Conservation (phyloP, 768 basidiomycete genomes). For the Leucocoprinus birnbaumii region DNA sequence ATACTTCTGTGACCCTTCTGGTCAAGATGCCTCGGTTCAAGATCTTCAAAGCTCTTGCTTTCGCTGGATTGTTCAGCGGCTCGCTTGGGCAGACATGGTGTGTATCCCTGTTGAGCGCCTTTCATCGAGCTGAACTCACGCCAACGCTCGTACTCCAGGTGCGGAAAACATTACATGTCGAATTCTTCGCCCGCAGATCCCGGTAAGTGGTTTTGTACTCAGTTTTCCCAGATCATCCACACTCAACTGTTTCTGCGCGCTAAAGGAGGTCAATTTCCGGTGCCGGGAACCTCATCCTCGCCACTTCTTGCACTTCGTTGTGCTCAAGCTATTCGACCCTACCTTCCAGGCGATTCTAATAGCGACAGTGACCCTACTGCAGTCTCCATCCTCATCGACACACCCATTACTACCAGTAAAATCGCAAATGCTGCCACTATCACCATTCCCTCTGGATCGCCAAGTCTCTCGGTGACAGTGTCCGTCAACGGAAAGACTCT, state of each 20-base stretch:
- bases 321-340: slow-evolving; percentile 56
- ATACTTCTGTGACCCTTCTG: neutral
- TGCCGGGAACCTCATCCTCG: slow-evolving; percentile 8
- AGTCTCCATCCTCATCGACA: slow-evolving; percentile 48
- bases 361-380: slow-evolving; percentile 21
- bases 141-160: too few species aligned
- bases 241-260: slow-evolving; percentile 21
- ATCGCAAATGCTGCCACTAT: slow-evolving; percentile 48
- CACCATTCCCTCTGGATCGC: slow-evolving; percentile 21
- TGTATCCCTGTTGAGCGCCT: neutral
- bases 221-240: neutral
- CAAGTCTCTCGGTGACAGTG: slow-evolving; percentile 39
- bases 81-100: slow-evolving; percentile 10
- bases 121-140: too few species aligned
- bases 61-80: neutral
- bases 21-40: slow-evolving; percentile 6
- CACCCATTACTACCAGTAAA: slow-evolving; percentile 43
- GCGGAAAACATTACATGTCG: slow-evolving; percentile 15
- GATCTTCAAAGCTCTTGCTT: neutral
- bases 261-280: slow-evolving; percentile 29
- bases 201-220: neutral
- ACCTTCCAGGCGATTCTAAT: slow-evolving; percentile 49
- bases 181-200: neutral
- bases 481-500: slow-evolving; percentile 42
- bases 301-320: slow-evolving; percentile 59